phyloP scores from a whole-genome alignment of 2,329 filamentous ascomycete genomes.

The Trichoderma citrinoviride region DNA sequence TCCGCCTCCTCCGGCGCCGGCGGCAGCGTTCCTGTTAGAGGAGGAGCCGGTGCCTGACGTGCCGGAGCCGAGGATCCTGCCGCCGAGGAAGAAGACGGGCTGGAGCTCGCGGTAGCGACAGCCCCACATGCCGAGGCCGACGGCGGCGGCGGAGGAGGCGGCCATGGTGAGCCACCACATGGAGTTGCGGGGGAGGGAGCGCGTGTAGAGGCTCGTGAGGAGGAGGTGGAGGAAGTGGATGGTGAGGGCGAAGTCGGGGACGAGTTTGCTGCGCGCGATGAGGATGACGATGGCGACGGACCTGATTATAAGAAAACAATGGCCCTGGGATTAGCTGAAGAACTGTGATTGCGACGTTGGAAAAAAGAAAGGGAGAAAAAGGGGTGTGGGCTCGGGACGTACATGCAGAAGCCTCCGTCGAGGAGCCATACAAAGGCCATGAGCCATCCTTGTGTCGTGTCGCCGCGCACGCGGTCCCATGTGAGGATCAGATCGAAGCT shows the following conservation, averaged over 20 bases:
- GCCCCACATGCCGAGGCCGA: constrained; percentile 77
- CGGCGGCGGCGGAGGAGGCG: constrained; percentile 44
- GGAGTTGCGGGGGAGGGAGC: constrained; percentile 68
- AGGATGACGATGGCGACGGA: constrained; percentile 79
- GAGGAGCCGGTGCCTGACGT: constrained; percentile 16
- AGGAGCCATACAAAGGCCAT: constrained; percentile 57
- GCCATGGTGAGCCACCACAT: constrained; percentile 79
- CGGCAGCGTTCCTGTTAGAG: constrained; percentile 26
- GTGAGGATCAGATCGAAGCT: constrained; percentile 54
- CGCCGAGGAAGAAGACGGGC: constrained; percentile 82
- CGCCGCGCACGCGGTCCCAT: constrained; percentile 57
- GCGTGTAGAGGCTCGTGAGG: constrained; percentile 74
- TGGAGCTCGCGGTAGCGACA: constrained; percentile 86
- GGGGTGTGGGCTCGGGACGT: constrained; percentile 27
- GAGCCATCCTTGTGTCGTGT: constrained; percentile 62
- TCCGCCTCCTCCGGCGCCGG: constrained; percentile 27
- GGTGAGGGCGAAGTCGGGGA: constrained; percentile 91
- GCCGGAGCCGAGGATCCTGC: constrained; percentile 36
- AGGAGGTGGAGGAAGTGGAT: constrained; percentile 81
- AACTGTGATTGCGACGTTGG: not conserved
- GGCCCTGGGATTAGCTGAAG: not conserved
- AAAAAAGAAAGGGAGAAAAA: not conserved
- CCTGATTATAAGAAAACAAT: constrained; percentile 44
- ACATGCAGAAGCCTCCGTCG: constrained; percentile 54
- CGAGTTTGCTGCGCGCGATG: constrained; percentile 85